Evolutionary conservation across 2,329 filamentous ascomycete genomes (phyloP), one percentile per base, ranked within the genome.

Genomic region (Sporothrix pseudoabietina): DNA sequence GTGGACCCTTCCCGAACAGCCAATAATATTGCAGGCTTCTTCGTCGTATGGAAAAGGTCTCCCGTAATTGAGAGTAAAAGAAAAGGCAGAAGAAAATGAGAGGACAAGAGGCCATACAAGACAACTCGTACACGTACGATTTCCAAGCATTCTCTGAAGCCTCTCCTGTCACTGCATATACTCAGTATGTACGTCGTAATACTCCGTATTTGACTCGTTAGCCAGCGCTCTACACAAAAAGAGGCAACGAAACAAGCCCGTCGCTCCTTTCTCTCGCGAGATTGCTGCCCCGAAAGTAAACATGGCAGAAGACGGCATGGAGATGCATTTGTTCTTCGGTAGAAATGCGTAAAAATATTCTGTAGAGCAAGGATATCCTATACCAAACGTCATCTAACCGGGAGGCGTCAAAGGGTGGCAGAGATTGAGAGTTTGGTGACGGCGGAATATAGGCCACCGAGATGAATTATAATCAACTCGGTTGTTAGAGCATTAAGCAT

Each of bases 11-110:
- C 19, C 3, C 19, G 26, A n/a, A 19, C 7, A 55, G 44, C 65
- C 65, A 69, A 69, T 52, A 26, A 39, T n/a, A 35, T n/a, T 35
- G 44, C 47, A 69, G 5, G 4, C 26, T 35, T 52, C 39, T 12
- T 32, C 44, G 44, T 49, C 41, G 65, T 12, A 44, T 69, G 65
- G 65, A 69, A 69, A 69, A 69, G 44, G 65, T 54, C 44, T 72
- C 26, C 63, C 71, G 66, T n/a, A 35, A 54, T 4, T 35, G 55
- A 68, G n/a, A 68, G 16, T 35, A 8, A n/a, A 1, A 26, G 1
- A 26, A 30, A 61, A 16, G 22, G 47, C 32, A 22, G 14, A 35
- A 26, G n/a, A 71, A 55, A 54, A 49, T 26, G 26, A 19, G 4
- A 10, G 19, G 7, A 32, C 19, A 57, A 35, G 26, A 32, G n/a